Evolutionary conservation across 2,329 filamentous ascomycete genomes (phyloP).

Genomic region (Alternaria sp.): DNA sequence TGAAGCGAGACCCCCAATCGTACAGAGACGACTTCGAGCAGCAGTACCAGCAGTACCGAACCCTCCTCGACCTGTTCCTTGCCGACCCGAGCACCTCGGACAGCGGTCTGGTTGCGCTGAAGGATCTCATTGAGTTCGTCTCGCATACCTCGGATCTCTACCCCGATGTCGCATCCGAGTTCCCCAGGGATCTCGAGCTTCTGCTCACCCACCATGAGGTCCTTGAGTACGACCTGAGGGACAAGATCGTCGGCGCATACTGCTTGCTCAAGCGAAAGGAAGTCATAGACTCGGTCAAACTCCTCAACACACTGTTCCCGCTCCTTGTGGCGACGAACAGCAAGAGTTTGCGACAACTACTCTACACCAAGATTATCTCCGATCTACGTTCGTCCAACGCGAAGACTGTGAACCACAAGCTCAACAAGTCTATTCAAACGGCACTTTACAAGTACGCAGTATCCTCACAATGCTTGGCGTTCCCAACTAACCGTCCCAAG

Average conservation of each 20-base stretch:
- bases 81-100: constrained; percentile 79
- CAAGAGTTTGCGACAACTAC: constrained; percentile 81
- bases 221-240: constrained; percentile 80
- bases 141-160: constrained; percentile 95
- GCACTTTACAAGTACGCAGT: constrained; percentile 77
- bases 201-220: constrained; percentile 81
- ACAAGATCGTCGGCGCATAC: constrained; percentile 78
- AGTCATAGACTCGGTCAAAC: constrained; percentile 78
- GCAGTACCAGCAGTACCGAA: constrained; percentile 91
- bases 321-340: constrained; percentile 90
- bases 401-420: constrained; percentile 85
- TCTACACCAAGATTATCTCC: constrained; percentile 90
- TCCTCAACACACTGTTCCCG: constrained; percentile 92
- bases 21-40: constrained; percentile 80
- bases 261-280: constrained; percentile 90
- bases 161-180: constrained; percentile 76
- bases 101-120: constrained; percentile 80
- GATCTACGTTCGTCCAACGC: constrained; percentile 88
- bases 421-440: constrained; percentile 92
- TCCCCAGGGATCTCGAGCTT: constrained; percentile 80
- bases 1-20: constrained; percentile 74
- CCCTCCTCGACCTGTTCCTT: constrained; percentile 89
- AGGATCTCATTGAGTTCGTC: constrained; percentile 91
- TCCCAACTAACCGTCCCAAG: not conserved
- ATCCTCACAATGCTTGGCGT: not conserved